Base-by-base conservation (phyloP, 768 basidiomycete genomes). In the Termitomyces sp. region DNA sequence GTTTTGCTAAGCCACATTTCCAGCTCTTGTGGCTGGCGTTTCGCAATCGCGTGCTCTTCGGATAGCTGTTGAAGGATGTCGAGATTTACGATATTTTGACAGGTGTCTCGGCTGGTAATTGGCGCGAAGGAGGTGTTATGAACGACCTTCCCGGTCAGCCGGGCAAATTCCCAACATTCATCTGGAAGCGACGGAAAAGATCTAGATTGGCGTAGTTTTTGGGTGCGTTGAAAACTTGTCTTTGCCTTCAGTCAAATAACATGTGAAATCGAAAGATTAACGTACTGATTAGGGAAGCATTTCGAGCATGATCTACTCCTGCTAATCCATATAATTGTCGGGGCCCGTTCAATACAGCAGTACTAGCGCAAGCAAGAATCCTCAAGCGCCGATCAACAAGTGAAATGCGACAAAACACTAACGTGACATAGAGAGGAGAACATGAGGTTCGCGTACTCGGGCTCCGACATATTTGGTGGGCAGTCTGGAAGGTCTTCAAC, bases 341-440 rank as follows among this genome's bases (percentile, higher is more conserved):
- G 63, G 53, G 63, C 65, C 36, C 63, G 61, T 57, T 64, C 61
- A 37, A 38, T 56, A n/a, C 60, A 57, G 53, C 67, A 68, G 53
- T 66, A 66, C 67, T 68, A 61, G 43, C 37, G 50, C 32, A 59
- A 55, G 48, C n/a, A 50, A 59, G 5, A 54, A 51, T 50, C 42
- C 40, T 61, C 60, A 43, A 63, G 59, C 58, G 37, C 12, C 20
- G 47, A 12, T 40, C 54, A 66, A 60, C 29, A 37, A 56, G 14
- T 43, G 51, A 42, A 45, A 63, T 47, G 52, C 38, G 42, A 53
- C 31, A 58, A 32, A 34, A 38, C 40, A 66, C 77, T 56, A 62
- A 82, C 82, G 62, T 80, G 76, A 60, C 83, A 83, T 60, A 71
- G 66, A 29, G 73, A 69, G 36, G 76, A 76, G 47, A 81, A 83